Conservation (phyloP, 257 asterid genomes). For the Anisodus acutangulus region DNA sequence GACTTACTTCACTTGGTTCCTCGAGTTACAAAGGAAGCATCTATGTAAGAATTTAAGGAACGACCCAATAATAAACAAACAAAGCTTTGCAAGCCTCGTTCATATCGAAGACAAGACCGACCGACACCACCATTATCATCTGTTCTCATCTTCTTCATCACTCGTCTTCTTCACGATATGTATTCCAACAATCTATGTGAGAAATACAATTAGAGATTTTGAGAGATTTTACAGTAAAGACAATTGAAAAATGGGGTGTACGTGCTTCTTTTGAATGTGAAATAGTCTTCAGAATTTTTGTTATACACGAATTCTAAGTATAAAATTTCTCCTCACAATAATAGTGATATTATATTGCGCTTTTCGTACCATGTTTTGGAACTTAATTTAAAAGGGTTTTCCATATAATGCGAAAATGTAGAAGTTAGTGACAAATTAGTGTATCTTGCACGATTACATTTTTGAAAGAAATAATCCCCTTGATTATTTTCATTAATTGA, state of each 20-base stretch:
- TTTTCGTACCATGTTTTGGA: neutral
- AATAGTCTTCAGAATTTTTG: neutral
- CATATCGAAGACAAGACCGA: too few species aligned
- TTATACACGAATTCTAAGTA: too few species aligned
- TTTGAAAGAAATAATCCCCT: too few species aligned
- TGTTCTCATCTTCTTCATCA: too few species aligned
- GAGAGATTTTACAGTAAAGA: neutral
- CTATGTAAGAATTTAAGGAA: too few species aligned
- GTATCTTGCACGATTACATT: neutral
- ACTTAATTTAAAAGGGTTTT: neutral
- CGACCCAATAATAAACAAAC: too few species aligned
- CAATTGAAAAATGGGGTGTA: neutral
- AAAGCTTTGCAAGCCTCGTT: too few species aligned
- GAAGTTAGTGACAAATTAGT: constrained; percentile 21
- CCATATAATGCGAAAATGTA: neutral
- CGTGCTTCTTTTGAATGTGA: neutral
- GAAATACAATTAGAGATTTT: neutral
- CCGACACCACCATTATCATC: too few species aligned
- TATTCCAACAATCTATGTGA: neutral
- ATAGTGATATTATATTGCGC: neutral
- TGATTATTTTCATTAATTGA: too few species aligned
- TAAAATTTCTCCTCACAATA: neutral
- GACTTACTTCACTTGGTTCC: neutral
- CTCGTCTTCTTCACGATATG: too few species aligned
- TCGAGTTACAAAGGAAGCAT: neutral